A percentile compares a stretch with the other conserved stretches of the same genome.
phyloP scores from a whole-genome alignment of 345 rosid species.

The Pugionium dolabratum region DNA sequence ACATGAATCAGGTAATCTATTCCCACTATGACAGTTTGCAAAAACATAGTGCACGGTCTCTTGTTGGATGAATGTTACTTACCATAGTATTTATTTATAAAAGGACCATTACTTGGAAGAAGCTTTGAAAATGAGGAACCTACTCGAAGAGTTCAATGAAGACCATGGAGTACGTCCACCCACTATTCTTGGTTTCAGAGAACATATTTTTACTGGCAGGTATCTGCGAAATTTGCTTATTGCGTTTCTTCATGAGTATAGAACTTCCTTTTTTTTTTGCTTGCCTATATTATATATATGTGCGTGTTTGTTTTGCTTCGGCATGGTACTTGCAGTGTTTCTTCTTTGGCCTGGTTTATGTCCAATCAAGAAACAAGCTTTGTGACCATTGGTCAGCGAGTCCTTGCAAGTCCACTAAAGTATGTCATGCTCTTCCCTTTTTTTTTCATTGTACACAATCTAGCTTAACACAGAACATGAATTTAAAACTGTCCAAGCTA shows the following conservation, averaged over 20 bases:
- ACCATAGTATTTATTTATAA: slow-evolving; percentile 17
- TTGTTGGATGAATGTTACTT: slow-evolving; percentile 28
- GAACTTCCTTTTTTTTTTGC: not conserved
- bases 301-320: slow-evolving; percentile 25
- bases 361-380: slow-evolving; percentile 97
- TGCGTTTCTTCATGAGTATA: not conserved
- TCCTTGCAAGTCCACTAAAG: slow-evolving; percentile 95
- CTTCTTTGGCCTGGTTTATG: slow-evolving; percentile 99
- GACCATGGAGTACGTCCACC: slow-evolving; percentile 96
- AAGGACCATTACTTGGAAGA: slow-evolving; percentile 99
- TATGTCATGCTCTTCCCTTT: slow-evolving; percentile 39
- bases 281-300: slow-evolving; percentile 15
- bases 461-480: slow-evolving; percentile 15
- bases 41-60: not conserved
- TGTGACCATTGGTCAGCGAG: slow-evolving; percentile 96
- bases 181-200: slow-evolving; percentile 90
- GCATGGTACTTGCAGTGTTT: slow-evolving; percentile 62
- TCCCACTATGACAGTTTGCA: not conserved
- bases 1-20: slow-evolving; percentile 85
- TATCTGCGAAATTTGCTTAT: slow-evolving; percentile 32
- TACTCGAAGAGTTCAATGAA: slow-evolving; percentile 91
- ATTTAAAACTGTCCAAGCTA: not conserved
- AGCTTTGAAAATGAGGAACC: slow-evolving; percentile 96
- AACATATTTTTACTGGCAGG: slow-evolving; percentile 99
- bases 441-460: slow-evolving; percentile 11